A percentile compares a stretch with the other conserved stretches of the same genome.
These are phyloP conservation scores for Claviceps sp. DNA, from an alignment of 2,329 filamentous ascomycete species.

Conservation along the genomic window DNA sequence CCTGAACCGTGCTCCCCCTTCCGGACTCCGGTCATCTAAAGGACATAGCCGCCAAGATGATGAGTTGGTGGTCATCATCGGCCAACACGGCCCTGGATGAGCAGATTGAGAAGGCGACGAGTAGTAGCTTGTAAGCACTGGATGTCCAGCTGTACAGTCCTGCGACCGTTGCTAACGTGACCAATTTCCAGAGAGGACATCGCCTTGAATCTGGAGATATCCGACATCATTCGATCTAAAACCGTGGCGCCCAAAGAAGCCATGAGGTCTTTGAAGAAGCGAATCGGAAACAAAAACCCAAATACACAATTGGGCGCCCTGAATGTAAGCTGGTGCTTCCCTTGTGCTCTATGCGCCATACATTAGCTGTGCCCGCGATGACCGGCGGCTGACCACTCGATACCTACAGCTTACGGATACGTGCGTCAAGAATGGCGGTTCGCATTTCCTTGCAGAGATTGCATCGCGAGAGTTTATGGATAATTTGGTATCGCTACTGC, in stretches of 20 bases:
- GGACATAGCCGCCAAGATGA: conserved; percentile 34
- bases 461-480: conserved; percentile 98
- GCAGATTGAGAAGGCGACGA: conserved; percentile 90
- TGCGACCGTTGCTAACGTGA: conserved; percentile 6
- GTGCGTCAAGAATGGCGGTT: conserved; percentile 94
- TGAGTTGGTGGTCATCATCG: conserved; percentile 95
- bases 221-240: conserved; percentile 93
- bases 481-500: conserved; percentile 80
- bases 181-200: conserved; percentile 65
- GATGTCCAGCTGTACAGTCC: neutral
- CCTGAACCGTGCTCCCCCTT: neutral
- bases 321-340: conserved; percentile 43
- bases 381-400: neutral
- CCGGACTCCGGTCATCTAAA: neutral
- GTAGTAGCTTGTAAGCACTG: conserved; percentile 68
- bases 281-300: conserved; percentile 94
- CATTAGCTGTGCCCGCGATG: neutral
- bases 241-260: conserved; percentile 95
- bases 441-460: conserved; percentile 89
- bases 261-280: conserved; percentile 88
- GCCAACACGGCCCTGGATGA: conserved; percentile 85
- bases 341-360: neutral
- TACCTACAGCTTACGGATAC: conserved; percentile 75
- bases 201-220: conserved; percentile 93
- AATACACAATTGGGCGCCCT: conserved; percentile 93